These are phyloP conservation scores for Massarina eburnea DNA, from an alignment of 2,329 filamentous ascomycete species.

Conservation along the genomic window DNA sequence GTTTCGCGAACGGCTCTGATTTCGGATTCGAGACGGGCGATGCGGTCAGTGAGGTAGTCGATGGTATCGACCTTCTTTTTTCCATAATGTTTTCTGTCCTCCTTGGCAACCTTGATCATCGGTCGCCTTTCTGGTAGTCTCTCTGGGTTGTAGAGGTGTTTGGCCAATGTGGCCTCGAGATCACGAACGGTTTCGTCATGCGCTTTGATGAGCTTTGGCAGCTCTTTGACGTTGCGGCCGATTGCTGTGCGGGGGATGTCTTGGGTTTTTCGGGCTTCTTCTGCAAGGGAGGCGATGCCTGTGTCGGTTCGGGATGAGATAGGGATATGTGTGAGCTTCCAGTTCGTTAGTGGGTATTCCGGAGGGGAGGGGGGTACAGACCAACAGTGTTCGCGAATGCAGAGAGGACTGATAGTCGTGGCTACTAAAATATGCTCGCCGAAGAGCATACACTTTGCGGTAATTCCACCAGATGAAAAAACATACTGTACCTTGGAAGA, in stretches of 20 bases:
- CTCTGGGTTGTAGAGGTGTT: conserved; percentile 79
- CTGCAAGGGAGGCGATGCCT: conserved; percentile 82
- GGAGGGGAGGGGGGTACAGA: conserved; percentile 20
- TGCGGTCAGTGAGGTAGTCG: conserved; percentile 84
- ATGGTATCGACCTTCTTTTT: conserved; percentile 88
- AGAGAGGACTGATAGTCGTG: conserved; percentile 84
- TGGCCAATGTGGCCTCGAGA: conserved; percentile 80
- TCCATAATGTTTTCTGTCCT: conserved; percentile 65
- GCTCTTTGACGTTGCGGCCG: conserved; percentile 85
- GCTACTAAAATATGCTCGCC: conserved; percentile 78
- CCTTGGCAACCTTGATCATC: conserved; percentile 74
- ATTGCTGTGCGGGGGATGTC: conserved; percentile 78
- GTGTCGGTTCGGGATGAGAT: conserved; percentile 75
- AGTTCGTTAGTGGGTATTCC: conserved; percentile 2
- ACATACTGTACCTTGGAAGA: conserved; percentile 71
- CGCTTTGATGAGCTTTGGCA: conserved; percentile 80
- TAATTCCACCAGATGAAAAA: conserved; percentile 92
- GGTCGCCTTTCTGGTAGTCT: conserved; percentile 76
- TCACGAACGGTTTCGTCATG: conserved; percentile 79
- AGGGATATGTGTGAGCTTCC: conserved; percentile 79
- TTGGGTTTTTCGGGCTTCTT: conserved; percentile 73
- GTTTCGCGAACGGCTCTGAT: conserved; percentile 80
- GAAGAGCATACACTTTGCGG: conserved; percentile 66
- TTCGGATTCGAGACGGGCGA: conserved; percentile 76
- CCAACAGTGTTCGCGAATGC: conserved; percentile 67